These are phyloP conservation scores for Citrus mangshanensis DNA, from an alignment of 345 rosid genomes.

Conservation along the genomic window DNA sequence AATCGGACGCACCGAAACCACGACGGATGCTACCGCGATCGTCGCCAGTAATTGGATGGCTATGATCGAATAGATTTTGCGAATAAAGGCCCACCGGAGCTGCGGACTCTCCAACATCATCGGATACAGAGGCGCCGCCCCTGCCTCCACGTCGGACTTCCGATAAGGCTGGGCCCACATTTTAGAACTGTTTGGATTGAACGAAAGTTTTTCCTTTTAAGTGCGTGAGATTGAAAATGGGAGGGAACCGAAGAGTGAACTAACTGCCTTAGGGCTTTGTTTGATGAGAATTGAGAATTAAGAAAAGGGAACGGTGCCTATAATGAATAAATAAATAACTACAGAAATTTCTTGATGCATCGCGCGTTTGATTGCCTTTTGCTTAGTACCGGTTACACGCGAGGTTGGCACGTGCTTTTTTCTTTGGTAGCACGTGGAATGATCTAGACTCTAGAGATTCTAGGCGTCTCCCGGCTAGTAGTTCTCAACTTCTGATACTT, in stretches of 20 bases:
- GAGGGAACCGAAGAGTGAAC: background rate
- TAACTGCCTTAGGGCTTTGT: background rate
- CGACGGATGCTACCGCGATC: constrained; percentile 70
- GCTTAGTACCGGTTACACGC: background rate
- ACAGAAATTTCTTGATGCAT: constrained; percentile 23
- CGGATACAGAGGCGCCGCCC: constrained; percentile 70
- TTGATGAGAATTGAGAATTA: background rate
- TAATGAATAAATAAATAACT: background rate
- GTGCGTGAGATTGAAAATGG: background rate
- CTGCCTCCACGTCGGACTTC: constrained; percentile 69
- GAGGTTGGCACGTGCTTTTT: constrained; percentile 9
- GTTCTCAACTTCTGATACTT: background rate
- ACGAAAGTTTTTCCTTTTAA: background rate
- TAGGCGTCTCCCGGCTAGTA: background rate
- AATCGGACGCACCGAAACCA: constrained; percentile 61
- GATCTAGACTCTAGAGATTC: background rate
- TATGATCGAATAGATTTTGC: constrained; percentile 78
- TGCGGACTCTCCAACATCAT: constrained; percentile 83
- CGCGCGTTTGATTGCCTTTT: background rate
- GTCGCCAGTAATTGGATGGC: constrained; percentile 70
- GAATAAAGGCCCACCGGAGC: constrained; percentile 89
- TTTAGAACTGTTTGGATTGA: background rate
- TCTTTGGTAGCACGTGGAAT: constrained; percentile 1
- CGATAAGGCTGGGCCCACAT: constrained; percentile 55
- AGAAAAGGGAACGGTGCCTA: background rate